Evolutionary conservation across 2,329 filamentous ascomycete genomes (phyloP).

Genomic region (Fusarium sp.): DNA sequence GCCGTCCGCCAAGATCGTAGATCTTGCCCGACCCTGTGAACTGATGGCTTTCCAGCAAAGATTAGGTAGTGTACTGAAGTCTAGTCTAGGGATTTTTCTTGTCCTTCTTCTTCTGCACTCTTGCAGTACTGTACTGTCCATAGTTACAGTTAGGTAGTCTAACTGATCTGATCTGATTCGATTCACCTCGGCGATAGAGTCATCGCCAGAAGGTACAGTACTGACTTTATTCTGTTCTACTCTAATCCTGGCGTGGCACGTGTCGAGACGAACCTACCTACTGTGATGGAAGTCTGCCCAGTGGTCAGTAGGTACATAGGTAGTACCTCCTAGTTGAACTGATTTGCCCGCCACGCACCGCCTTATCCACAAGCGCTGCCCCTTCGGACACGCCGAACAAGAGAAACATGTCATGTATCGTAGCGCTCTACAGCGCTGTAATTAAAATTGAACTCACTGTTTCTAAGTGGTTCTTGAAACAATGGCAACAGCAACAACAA

Average conservation of each 20-base stretch:
- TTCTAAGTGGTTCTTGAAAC: constrained; percentile 14
- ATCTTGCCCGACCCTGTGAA: neutral
- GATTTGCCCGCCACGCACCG: constrained; percentile 29
- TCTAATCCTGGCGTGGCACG: constrained; percentile 3
- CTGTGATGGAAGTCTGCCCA: constrained; percentile 13
- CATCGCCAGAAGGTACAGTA: neutral
- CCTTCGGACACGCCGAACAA: constrained; percentile 35
- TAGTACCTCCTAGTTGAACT: constrained; percentile 11
- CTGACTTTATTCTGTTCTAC: neutral
- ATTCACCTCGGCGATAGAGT: constrained; percentile 2
- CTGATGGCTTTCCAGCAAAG: neutral
- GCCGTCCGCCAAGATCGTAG: constrained; percentile 2
- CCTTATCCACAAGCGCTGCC: constrained; percentile 34
- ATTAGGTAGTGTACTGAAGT: neutral
- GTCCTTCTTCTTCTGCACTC: neutral
- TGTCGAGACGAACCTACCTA: constrained; percentile 8
- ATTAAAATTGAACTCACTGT: neutral
- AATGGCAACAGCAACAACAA: neutral
- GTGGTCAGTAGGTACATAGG: neutral
- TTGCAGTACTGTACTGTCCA: neutral
- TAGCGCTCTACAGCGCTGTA: neutral
- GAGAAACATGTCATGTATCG: constrained; percentile 12
- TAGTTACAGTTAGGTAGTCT: neutral
- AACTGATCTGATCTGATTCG: neutral
- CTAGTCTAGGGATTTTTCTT: neutral